A percentile compares a stretch with the other conserved stretches of the same genome.
Conservation (phyloP, 441 rosid species). For the Populus trichocarpa region DNA sequence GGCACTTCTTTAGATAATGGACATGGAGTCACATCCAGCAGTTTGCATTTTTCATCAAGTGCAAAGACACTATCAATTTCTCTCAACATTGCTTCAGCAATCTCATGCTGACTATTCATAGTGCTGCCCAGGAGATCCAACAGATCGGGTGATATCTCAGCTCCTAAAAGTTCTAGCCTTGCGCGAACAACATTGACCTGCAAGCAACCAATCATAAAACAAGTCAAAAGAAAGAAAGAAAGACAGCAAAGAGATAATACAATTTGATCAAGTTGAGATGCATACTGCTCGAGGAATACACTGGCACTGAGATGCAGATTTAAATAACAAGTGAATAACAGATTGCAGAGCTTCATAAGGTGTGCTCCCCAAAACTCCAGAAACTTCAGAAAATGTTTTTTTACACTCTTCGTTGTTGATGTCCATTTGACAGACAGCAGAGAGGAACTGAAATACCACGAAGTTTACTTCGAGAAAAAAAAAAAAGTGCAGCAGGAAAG, state of each 20-base stretch:
- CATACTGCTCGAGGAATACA: constrained; percentile 78
- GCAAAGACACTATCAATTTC: constrained; percentile 61
- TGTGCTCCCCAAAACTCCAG: constrained; percentile 50
- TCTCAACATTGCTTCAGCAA: constrained; percentile 59
- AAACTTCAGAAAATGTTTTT: constrained; percentile 47
- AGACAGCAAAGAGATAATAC: not conserved
- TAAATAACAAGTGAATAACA: constrained; percentile 59
- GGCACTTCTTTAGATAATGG: no score
- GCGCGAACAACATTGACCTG: constrained; percentile 68
- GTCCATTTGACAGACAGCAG: constrained; percentile 63
- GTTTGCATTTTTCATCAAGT: constrained; percentile 34
- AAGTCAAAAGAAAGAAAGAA: constrained; percentile 18
- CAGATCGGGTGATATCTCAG: constrained; percentile 58
- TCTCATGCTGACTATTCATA: constrained; percentile 59
- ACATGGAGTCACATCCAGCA: no score
- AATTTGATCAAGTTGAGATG: not conserved
- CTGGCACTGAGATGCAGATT: constrained; percentile 74
- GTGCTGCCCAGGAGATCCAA: constrained; percentile 63
- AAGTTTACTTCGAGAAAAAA: not conserved
- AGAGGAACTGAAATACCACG: constrained; percentile 50
- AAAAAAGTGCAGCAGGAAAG: not conserved
- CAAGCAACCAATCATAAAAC: not conserved
- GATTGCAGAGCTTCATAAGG: constrained; percentile 61
- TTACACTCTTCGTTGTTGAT: constrained; percentile 66
- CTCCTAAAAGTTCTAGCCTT: constrained; percentile 62